phyloP scores from a whole-genome alignment of 495 filamentous ascomycete species.

The Saxophila tyrrhenica region DNA sequence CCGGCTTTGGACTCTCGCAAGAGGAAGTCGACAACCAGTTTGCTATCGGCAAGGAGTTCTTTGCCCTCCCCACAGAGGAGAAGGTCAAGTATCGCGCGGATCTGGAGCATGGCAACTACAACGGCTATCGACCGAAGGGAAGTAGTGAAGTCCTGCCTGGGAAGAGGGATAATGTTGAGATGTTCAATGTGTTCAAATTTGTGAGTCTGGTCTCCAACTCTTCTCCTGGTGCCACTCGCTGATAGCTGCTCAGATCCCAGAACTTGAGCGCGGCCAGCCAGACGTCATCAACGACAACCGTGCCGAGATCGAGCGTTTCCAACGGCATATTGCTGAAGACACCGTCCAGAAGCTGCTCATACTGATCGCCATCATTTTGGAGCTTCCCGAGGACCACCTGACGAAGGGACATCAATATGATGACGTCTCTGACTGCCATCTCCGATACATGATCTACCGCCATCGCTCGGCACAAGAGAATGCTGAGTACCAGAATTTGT shows the following conservation, averaged over 20 bases:
- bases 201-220: constrained; percentile 5
- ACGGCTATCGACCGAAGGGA: constrained; percentile 32
- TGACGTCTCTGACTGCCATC: constrained; percentile 34
- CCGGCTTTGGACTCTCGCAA: constrained; percentile 41
- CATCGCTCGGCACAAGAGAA: constrained; percentile 37
- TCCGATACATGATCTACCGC: constrained; percentile 47
- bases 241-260: constrained; percentile 15
- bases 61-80: constrained; percentile 40
- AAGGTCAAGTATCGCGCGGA: constrained; percentile 41
- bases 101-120: constrained; percentile 38
- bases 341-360: constrained; percentile 36
- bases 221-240: not conserved
- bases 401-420: constrained; percentile 41
- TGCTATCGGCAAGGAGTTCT: constrained; percentile 42
- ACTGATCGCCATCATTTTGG: constrained; percentile 40
- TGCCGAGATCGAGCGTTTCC: constrained; percentile 38
- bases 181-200: constrained; percentile 47
- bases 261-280: constrained; percentile 35
- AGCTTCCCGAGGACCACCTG: constrained; percentile 43
- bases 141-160: constrained; percentile 21
- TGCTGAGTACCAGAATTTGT: constrained; percentile 32
- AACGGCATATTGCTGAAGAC: constrained; percentile 35
- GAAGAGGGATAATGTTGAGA: constrained; percentile 37
- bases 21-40: constrained; percentile 47
- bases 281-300: constrained; percentile 29